Percentiles rank a stretch among this genome's conserved stretches.
phyloP scores from a whole-genome alignment of 2,329 filamentous ascomycete genomes.

The Cladobotryum protrusum region DNA sequence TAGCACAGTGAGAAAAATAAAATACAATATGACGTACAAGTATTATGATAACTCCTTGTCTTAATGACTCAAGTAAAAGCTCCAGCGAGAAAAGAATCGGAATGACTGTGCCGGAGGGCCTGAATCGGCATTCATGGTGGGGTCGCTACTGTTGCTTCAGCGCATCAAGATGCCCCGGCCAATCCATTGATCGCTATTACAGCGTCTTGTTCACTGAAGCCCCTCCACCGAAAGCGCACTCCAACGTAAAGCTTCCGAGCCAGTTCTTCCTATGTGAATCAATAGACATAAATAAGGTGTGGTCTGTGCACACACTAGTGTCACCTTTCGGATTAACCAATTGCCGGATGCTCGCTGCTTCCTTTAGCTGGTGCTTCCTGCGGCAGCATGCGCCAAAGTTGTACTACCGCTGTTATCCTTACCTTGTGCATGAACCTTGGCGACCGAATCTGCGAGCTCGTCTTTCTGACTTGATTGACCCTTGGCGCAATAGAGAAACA shows the following conservation, averaged over 20 bases:
- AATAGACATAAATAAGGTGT: slow-evolving; percentile 25
- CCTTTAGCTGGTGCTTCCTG: too few species aligned
- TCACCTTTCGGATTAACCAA: slow-evolving; percentile 19
- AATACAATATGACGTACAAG: neutral
- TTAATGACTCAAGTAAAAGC: slow-evolving; percentile 10
- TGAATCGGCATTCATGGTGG: slow-evolving; percentile 15
- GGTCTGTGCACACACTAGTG: slow-evolving; percentile 23
- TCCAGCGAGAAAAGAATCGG: slow-evolving; percentile 4
- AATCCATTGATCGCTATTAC: neutral
- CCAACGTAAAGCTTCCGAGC: neutral
- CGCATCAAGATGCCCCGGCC: too few species aligned
- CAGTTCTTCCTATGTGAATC: slow-evolving; percentile 5
- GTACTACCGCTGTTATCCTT: too few species aligned
- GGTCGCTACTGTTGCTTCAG: slow-evolving; percentile 6
- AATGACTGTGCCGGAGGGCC: slow-evolving; percentile 7
- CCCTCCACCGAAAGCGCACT: slow-evolving; percentile 3
- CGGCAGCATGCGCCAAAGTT: too few species aligned
- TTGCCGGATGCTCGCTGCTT: neutral
- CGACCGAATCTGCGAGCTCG: too few species aligned
- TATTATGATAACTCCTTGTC: neutral
- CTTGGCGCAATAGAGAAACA: too few species aligned
- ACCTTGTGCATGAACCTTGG: too few species aligned
- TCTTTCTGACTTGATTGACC: too few species aligned
- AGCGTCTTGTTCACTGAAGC: neutral
- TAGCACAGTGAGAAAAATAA: neutral